Evolutionary conservation across 441 rosid species (phyloP).

Genomic region (Bruguiera hainesii): DNA sequence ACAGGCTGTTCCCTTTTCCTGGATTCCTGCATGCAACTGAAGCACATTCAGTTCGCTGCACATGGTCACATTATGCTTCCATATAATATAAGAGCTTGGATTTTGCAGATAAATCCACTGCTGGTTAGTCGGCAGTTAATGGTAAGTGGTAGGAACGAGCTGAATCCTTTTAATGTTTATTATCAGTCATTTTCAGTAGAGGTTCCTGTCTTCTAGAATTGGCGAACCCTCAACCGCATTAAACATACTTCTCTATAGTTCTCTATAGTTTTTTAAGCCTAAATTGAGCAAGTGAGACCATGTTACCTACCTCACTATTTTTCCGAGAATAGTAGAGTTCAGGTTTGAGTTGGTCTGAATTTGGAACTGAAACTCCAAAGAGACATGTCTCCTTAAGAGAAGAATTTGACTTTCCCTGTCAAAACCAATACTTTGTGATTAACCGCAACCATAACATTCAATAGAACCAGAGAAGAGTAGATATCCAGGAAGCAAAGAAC

Average conservation of each 20-base stretch:
- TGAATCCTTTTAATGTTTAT: neutral
- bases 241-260: neutral
- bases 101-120: neutral
- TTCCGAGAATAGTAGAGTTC: conserved; percentile 26
- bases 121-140: neutral
- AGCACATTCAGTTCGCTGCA: neutral
- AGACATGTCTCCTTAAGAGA: conserved; percentile 39
- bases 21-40: conserved; percentile 29
- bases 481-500: too few species aligned
- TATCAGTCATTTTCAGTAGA: too few species aligned
- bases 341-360: conserved; percentile 27
- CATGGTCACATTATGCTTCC: too few species aligned
- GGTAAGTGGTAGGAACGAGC: neutral
- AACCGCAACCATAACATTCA: neutral
- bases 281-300: neutral
- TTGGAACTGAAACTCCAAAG: conserved; percentile 33
- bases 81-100: neutral
- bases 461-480: neutral
- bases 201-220: too few species aligned
- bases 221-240: too few species aligned
- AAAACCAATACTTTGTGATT: neutral
- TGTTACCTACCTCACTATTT: conserved; percentile 28
- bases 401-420: conserved; percentile 38
- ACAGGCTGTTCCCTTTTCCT: conserved; percentile 29
- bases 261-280: neutral